Evolutionary conservation across 257 asterid species (phyloP).

Genomic region (Solanum rostratum): DNA sequence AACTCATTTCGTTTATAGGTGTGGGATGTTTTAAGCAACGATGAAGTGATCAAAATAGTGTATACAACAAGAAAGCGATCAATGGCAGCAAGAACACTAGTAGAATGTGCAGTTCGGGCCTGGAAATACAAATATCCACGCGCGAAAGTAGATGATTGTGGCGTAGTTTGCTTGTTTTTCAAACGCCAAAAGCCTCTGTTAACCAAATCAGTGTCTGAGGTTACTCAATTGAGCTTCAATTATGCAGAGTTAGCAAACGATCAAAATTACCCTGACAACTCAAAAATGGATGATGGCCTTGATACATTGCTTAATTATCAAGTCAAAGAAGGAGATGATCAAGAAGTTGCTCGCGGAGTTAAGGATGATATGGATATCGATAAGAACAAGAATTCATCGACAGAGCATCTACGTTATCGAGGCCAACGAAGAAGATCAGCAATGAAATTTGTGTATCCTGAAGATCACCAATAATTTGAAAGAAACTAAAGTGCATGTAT

Average conservation of each 20-base stretch:
- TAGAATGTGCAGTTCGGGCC: conserved; percentile 48
- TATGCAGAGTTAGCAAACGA: conserved; percentile 20
- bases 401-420: conserved; percentile 1
- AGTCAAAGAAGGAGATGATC: conserved; percentile 6
- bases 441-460: background rate
- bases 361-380: background rate
- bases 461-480: background rate
- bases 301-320: conserved; percentile 58
- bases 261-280: conserved; percentile 13
- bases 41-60: conserved; percentile 49
- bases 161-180: conserved; percentile 58
- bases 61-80: conserved; percentile 55
- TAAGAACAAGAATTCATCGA: background rate
- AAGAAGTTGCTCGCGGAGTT: background rate
- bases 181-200: conserved; percentile 37
- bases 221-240: conserved; percentile 30
- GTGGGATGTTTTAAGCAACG: conserved; percentile 77
- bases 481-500: background rate
- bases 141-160: conserved; percentile 68
- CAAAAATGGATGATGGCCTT: conserved; percentile 49
- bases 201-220: conserved; percentile 38
- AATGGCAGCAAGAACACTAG: conserved; percentile 44
- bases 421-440: background rate
- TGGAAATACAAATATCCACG: conserved; percentile 63
- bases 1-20: conserved; percentile 16